Evolutionary conservation across 306 rosid genomes (phyloP).

Genomic region (Sicyos edulis): DNA sequence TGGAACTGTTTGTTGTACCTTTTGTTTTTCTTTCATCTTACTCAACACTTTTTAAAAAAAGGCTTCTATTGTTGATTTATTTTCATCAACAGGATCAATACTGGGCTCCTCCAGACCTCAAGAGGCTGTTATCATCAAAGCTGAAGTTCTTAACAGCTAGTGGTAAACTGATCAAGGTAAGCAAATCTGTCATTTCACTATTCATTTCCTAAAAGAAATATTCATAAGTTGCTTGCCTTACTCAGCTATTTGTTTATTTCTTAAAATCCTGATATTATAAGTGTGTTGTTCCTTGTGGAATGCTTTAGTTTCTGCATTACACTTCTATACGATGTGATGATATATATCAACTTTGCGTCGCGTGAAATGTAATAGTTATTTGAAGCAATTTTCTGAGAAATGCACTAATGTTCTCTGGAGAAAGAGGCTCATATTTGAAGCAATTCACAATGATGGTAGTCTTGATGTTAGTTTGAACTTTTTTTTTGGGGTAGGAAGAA

Average conservation of each 20-base stretch:
- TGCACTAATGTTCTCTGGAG: not conserved
- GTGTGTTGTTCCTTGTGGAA: not conserved
- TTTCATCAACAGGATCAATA: slow-evolving; percentile 62
- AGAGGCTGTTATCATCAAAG: slow-evolving; percentile 67
- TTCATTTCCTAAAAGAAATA: not conserved
- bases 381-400: too few relatives aligned
- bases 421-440: not conserved
- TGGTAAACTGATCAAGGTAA: slow-evolving; percentile 83
- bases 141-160: slow-evolving; percentile 62
- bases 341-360: not conserved
- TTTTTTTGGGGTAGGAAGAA: too few relatives aligned
- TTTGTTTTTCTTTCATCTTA: too few relatives aligned
- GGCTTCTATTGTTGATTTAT: slow-evolving; percentile 22
- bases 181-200: slow-evolving; percentile 7
- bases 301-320: not conserved
- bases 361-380: not conserved
- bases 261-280: not conserved
- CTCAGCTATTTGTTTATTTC: not conserved
- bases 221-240: slow-evolving; percentile 10
- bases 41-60: not conserved
- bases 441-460: not conserved
- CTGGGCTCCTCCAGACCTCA: slow-evolving; percentile 78
- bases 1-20: too few relatives aligned
- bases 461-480: not conserved
- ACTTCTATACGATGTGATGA: not conserved